Evolutionary conservation across 345 rosid species (phyloP), one percentile per base, ranked within the genome.

Genomic region (Camelina laxa): DNA sequence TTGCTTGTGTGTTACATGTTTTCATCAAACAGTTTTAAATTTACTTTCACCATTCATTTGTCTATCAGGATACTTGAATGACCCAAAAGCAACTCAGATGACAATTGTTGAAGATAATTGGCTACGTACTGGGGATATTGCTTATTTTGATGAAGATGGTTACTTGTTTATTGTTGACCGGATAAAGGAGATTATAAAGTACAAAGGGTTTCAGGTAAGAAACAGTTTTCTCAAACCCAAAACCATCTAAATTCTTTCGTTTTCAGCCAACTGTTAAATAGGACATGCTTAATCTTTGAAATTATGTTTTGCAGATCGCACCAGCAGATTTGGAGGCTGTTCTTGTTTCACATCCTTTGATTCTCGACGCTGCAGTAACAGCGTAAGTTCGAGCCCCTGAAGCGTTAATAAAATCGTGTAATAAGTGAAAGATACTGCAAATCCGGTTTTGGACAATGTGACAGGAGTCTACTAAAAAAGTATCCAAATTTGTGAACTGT

Each of bases 41-140:
- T 47, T 20, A 12, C 2, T 42, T 2, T 63, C 8, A 30, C 35
- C 9, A 35, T 56, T 57, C 45, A 63, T 2, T 8, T 56, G 38
- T 47, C 9, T 31, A 24, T 63, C 76, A 91, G 98, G 85, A 63
- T 93, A 91, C 76, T 75, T 91, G 65, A 86, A 93, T 77, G 77
- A 93, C 75, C 69, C 65, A 1, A 81, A 84, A 67, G 97, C 94
- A 62, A 89, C 97, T 21, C 45, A 44, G 81, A 75, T 76, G 69
- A 68, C 84, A 22, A 67, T 89, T 19, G 88, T 91, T 47, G 80
- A 82, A 73, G 89, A 87, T 50, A 84, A 86, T 77, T 93, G 98
- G 98, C 84, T 93, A 44, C 92, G 80, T 47, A 93, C 98, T 19
- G 98, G 98, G 9, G 96, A 93, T 78, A 84, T 93, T 42, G 89